Base-by-base conservation (phyloP, 352 stramenopile genomes). In the Globisporangium apiculatum region DNA sequence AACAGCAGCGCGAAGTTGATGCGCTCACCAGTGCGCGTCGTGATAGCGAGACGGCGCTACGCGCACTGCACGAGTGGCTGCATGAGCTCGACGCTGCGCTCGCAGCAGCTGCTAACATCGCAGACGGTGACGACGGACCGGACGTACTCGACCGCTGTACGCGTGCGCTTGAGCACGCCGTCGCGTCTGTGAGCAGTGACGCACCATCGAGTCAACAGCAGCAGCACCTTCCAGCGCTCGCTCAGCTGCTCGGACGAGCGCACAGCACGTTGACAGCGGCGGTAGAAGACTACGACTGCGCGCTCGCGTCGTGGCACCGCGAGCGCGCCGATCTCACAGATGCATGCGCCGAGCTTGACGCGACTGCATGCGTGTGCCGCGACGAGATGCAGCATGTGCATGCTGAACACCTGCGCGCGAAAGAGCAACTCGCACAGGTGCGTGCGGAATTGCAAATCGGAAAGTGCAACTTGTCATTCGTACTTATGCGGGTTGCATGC, bases 41-140 rank as follows among this genome's bases (percentile, higher is more conserved):
- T 66, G 0, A 14, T 53, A 31, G 35, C 40, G 12, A 69, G 62
- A 11, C 60, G 60, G 60, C 60, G 43, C 42, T 64, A 54, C 62
- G 48, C n/a, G 48, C 49, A 37, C 56, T 85, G 18, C 55, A 71
- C 5, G 64, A 74, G 24, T 46, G 45, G 5, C 42, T 76, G 24
- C 62, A 55, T 17, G 66, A 83, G 36, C 52, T 86, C 43, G 65
- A 87, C 17, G 62, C 73, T 14, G 70, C 69, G 14, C 18, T 80
- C 12, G 53, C 35, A 0, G 57, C 55, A 17, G 51, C 65, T 1
- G 18, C 67, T 9, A 24, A 57, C 8, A 43, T 31, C 24, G 24
- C 24, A 31, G 24, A 31, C 24, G 24, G 24, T 31, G 24, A 31
- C 24, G 24, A 31, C 24, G 24, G 24, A 2, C 24, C 24, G 24